Evolutionary conservation across 768 basidiomycete genomes (phyloP), one percentile per base, ranked within the genome.

Genomic region (Pluteus cervinus): DNA sequence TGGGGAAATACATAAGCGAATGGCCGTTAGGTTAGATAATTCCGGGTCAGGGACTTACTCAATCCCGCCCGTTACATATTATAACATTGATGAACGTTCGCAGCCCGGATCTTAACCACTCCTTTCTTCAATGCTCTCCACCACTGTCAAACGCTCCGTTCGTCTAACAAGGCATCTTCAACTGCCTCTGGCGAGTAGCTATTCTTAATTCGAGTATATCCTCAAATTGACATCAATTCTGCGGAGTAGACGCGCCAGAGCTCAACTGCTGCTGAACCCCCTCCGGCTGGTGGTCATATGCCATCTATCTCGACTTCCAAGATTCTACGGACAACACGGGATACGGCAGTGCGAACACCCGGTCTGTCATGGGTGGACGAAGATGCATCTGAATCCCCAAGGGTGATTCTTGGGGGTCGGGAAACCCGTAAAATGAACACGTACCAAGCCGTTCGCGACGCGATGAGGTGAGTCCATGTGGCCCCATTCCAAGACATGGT

Each of bases 371-470:
- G 86, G 83, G 54, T 65, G 8, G 83, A 87, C 40, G 79, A 78
- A 24, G 76, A 75, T 35, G 54, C 59, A 14, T 58, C 62, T 12
- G 61, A 57, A 5, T 57, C 70, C 9, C 45, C 68, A 33, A 61
- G 57, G 29, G 61, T 62, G 24, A 68, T 76, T 25, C 62, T 82
- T 10, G 86, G 77, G 14, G 87, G 86, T 11, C 74, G 86, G 35
- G 86, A 90, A 60, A 93, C 89, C 15, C 76, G 89, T 47, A 91
- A 92, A 65, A 94, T 94, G 90, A 97, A 97, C 55, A 66, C 83
- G 47, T 96, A 91, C 58, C 92, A 96, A 55, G 87, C 93, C 1
- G 75, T 97, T 10, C 73, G 93, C 32, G 90, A 94, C 55, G 90
- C 89, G 2, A 75, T 96, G 67, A 83, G 82, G 86, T 84, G 49